These are phyloP conservation scores for Ambrosia artemisiifolia DNA, from an alignment of 129 eudicot genomes.

Conservation along the genomic window DNA sequence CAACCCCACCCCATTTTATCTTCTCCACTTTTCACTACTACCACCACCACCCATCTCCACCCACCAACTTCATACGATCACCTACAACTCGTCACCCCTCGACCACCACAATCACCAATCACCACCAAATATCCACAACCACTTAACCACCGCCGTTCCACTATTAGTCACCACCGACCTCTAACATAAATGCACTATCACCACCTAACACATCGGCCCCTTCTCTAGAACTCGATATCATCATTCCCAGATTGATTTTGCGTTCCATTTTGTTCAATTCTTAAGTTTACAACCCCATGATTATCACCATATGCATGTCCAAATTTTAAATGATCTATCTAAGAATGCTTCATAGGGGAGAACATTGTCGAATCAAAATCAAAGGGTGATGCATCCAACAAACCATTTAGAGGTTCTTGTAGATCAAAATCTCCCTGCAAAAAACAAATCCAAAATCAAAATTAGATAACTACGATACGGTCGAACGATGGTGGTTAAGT, in stretches of 20 bases:
- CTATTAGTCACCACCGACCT: no score
- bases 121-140: no score
- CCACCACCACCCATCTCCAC: no score
- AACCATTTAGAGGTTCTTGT: conserved; percentile 37
- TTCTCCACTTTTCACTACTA: no score
- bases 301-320: conserved; percentile 30
- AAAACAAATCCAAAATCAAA: conserved; percentile 1
- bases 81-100: no score
- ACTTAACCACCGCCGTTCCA: no score
- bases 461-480: neutral
- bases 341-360: conserved; percentile 52
- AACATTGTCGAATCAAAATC: conserved; percentile 47
- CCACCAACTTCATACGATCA: no score
- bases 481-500: no score
- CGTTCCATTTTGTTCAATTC: conserved; percentile 20
- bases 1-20: no score
- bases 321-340: conserved; percentile 45
- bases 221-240: conserved; percentile 28
- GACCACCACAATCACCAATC: no score
- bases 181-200: no score
- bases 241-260: conserved; percentile 45
- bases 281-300: conserved; percentile 15
- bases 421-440: conserved; percentile 56
- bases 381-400: conserved; percentile 31
- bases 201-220: no score